Percentiles rank a stretch among this genome's conserved stretches.
Conservation (phyloP, 805 yeast genomes). For the Nakazawaea ernobii region DNA sequence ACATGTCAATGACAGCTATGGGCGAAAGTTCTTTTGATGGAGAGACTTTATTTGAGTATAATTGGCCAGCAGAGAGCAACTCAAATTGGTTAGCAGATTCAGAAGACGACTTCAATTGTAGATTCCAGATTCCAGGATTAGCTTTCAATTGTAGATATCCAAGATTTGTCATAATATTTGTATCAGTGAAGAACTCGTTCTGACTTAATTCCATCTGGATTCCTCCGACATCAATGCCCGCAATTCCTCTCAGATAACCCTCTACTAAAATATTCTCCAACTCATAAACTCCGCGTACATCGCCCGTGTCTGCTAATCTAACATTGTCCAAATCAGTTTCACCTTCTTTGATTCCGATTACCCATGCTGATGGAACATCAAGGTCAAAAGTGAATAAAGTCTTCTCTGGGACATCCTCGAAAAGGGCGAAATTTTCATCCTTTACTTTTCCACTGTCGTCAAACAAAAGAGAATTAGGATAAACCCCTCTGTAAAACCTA, state of each 20-base stretch:
- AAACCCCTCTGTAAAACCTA: slow-evolving; percentile 51
- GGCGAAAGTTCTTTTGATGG: slow-evolving; percentile 14
- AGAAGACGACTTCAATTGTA: slow-evolving; percentile 38
- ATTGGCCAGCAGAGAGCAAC: slow-evolving; percentile 27
- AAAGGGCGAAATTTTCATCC: slow-evolving; percentile 21
- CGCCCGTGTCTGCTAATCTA: slow-evolving; percentile 33
- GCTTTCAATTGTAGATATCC: slow-evolving; percentile 82
- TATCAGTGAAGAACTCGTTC: slow-evolving; percentile 35
- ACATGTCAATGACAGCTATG: slow-evolving; percentile 35
- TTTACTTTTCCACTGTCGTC: slow-evolving; percentile 20
- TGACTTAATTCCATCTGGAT: slow-evolving; percentile 37
- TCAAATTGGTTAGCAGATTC: slow-evolving; percentile 35
- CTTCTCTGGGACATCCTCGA: slow-evolving; percentile 45
- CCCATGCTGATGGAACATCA: slow-evolving; percentile 65
- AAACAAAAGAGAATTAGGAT: slow-evolving; percentile 30
- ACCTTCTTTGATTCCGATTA: slow-evolving; percentile 46
- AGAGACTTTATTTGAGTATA: slow-evolving; percentile 13
- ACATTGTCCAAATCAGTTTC: slow-evolving; percentile 62
- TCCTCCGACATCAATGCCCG: slow-evolving; percentile 40
- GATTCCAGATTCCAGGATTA: slow-evolving; percentile 63
- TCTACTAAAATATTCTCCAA: slow-evolving; percentile 58
- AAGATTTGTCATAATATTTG: slow-evolving; percentile 69
- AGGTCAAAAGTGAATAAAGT: slow-evolving; percentile 49
- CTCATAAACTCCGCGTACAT: slow-evolving; percentile 40
- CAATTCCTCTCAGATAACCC: slow-evolving; percentile 36